These are phyloP conservation scores for Anethum foeniculum DNA, from an alignment of 140 eudicot species.

Conservation along the genomic window DNA sequence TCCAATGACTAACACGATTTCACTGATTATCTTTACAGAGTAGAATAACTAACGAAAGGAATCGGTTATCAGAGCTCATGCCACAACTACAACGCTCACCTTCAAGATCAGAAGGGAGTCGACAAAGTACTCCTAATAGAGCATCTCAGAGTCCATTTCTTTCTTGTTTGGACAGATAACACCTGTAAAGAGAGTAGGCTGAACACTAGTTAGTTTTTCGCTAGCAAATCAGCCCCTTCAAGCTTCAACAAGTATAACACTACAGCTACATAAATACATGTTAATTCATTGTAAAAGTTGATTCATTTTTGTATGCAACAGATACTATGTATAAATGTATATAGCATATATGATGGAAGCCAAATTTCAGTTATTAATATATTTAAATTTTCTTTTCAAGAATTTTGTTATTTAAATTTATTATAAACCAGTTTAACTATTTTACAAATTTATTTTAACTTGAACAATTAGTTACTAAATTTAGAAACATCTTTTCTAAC, in stretches of 20 bases:
- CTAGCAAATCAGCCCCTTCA: constrained; percentile 12
- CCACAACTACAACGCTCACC: constrained; percentile 34
- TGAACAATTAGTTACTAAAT: too few relatives aligned
- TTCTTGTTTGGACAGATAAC: constrained; percentile 54
- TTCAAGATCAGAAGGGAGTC: constrained; percentile 27
- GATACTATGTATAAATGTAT: too few relatives aligned
- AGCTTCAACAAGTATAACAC: neutral
- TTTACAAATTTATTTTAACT: too few relatives aligned
- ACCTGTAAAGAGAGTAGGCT: neutral
- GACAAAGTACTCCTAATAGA: constrained; percentile 25
- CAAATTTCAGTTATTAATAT: too few relatives aligned
- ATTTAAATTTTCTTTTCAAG: too few relatives aligned
- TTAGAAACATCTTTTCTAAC: too few relatives aligned
- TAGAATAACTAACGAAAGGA: constrained; percentile 55
- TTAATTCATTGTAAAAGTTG: neutral
- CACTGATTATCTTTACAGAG: constrained; percentile 37
- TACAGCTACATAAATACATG: neutral
- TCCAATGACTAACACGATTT: constrained; percentile 10
- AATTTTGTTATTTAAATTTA: too few relatives aligned
- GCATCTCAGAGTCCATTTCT: constrained; percentile 46
- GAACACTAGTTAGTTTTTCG: constrained; percentile 8
- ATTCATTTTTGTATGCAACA: neutral
- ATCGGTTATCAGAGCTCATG: constrained; percentile 52
- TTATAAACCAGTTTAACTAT: too few relatives aligned
- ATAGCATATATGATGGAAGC: too few relatives aligned